Evolutionary conservation across 2,329 filamentous ascomycete species (phyloP).

Genomic region (Ophiostoma novo-ulmi): DNA sequence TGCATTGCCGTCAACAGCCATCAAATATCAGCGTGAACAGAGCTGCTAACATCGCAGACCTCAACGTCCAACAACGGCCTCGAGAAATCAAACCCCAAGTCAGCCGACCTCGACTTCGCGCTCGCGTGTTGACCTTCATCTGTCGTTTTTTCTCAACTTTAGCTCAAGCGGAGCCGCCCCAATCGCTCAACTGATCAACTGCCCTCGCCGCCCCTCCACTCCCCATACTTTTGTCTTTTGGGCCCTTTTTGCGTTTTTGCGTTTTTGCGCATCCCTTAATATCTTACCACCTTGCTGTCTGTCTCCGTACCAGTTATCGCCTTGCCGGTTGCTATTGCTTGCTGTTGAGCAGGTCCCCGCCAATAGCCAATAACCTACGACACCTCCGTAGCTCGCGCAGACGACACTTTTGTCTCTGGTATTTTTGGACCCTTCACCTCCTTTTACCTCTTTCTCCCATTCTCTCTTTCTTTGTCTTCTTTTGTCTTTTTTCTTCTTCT

Average conservation of each 20-base stretch:
- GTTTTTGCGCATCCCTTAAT: not conserved
- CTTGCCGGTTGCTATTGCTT: not conserved
- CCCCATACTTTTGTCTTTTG: not conserved
- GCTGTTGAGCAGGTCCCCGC: slow-evolving; percentile 9
- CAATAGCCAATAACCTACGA: not conserved
- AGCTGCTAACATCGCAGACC: not conserved
- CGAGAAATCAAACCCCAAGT: no score
- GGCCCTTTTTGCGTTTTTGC: not conserved
- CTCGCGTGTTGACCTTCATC: not conserved
- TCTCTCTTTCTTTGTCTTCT: not conserved
- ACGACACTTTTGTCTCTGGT: slow-evolving; percentile 7
- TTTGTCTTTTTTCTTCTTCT: slow-evolving; percentile 8
- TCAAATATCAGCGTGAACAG: not conserved
- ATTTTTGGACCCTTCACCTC: not conserved
- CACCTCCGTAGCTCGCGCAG: slow-evolving; percentile 12
- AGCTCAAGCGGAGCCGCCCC: slow-evolving; percentile 14
- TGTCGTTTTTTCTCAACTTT: slow-evolving; percentile 5
- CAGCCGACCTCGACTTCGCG: not conserved
- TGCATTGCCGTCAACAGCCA: not conserved
- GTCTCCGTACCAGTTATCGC: not conserved
- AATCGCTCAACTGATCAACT: not conserved
- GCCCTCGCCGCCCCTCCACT: slow-evolving; percentile 8
- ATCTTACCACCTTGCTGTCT: not conserved
- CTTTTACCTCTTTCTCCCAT: not conserved
- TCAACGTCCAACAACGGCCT: not conserved